Conservation (phyloP, 441 rosid species). For the Jatropha podagrica region DNA sequence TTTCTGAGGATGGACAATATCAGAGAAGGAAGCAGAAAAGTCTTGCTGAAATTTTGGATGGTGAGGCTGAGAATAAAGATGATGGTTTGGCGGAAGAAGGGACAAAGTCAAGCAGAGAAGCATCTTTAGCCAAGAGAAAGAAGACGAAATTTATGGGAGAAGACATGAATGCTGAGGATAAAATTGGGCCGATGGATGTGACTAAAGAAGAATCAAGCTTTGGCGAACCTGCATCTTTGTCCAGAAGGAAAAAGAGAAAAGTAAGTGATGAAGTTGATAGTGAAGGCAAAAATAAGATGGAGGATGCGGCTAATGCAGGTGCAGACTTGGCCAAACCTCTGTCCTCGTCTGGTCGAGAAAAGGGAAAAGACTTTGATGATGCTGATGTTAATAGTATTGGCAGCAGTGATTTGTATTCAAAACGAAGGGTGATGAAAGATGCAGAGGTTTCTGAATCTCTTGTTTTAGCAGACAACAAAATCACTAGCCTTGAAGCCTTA, state of each 20-base stretch:
- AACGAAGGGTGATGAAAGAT: conserved; percentile 26
- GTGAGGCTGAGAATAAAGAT: conserved; percentile 25
- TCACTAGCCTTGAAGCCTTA: conserved; percentile 23
- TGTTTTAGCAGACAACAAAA: conserved; percentile 21
- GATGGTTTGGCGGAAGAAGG: conserved; percentile 24
- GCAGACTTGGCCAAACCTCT: conserved; percentile 12
- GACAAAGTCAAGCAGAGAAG: conserved; percentile 19
- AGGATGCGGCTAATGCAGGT: conserved; percentile 7
- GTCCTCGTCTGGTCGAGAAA: conserved; percentile 19
- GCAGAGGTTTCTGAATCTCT: conserved; percentile 28
- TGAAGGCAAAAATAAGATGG: conserved; percentile 6
- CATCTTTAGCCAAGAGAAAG: conserved; percentile 31
- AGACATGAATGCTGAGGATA: conserved; percentile 2
- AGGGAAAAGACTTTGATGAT: conserved; percentile 25
- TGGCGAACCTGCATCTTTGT: conserved; percentile 16
- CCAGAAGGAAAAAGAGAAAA: conserved; percentile 18
- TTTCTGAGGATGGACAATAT: conserved; percentile 35
- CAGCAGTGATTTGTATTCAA: conserved; percentile 20
- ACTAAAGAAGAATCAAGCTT: conserved; percentile 14
- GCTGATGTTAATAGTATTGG: conserved; percentile 16
- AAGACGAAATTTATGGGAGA: conserved; percentile 25
- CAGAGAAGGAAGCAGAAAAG: conserved; percentile 76
- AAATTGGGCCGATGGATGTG: background rate
- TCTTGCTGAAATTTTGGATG: conserved; percentile 73
- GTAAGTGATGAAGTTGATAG: conserved; percentile 18